A percentile compares a stretch with the other conserved stretches of the same genome.
Evolutionary conservation across 352 stramenopile genomes (phyloP).

Genomic region (Pythium catenulatum): DNA sequence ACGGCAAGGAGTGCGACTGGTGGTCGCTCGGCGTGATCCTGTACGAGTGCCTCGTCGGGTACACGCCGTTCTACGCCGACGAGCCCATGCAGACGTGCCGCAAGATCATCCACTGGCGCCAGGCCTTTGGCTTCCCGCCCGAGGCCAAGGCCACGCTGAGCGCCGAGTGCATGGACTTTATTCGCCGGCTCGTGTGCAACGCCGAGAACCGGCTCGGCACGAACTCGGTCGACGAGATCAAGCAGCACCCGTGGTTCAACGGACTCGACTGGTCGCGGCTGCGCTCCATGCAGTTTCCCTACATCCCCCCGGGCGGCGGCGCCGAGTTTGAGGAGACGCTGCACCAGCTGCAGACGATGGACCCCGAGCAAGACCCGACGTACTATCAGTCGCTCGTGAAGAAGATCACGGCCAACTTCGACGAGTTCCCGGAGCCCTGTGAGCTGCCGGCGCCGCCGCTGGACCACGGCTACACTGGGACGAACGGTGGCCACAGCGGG

Average conservation of each 20-base stretch:
- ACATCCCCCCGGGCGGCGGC: conserved; percentile 91
- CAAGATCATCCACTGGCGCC: conserved; percentile 95
- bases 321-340: conserved; percentile 95
- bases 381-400: conserved; percentile 94
- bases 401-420: conserved; percentile 97
- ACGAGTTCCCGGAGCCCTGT: conserved; percentile 96
- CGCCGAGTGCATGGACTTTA: conserved; percentile 95
- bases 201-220: conserved; percentile 96
- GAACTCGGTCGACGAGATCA: conserved; percentile 97
- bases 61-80: conserved; percentile 99
- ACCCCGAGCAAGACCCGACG: conserved; percentile 71
- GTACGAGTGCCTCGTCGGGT: conserved; percentile 99
- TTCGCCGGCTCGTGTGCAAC: conserved; percentile 96
- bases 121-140: conserved; percentile 90
- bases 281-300: conserved; percentile 89
- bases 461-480: conserved; percentile 37
- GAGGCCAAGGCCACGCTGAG: conserved; percentile 80
- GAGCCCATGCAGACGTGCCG: conserved; percentile 97
- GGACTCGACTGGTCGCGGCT: conserved; percentile 96
- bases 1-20: conserved; percentile 97
- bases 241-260: conserved; percentile 98
- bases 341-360: conserved; percentile 92
- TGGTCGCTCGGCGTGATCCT: conserved; percentile 99
- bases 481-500: conserved; percentile 64
- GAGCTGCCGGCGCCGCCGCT: conserved; percentile 66